Conservation (phyloP, 129 eudicot genomes). For the Solidago caesia region DNA sequence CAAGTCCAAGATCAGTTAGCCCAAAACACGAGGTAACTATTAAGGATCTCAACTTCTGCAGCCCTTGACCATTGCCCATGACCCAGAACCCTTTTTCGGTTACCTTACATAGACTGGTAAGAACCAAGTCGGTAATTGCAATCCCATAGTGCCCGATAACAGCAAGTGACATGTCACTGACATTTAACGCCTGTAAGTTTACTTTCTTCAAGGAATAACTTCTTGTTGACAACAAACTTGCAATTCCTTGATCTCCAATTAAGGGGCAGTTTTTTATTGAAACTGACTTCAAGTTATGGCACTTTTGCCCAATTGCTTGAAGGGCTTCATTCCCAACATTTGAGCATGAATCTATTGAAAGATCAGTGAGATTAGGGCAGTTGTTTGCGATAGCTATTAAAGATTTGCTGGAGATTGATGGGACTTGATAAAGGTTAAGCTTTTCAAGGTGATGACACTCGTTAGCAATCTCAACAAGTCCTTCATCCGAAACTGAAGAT, state of each 20-base stretch:
- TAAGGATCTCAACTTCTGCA: conserved; percentile 60
- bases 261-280: conserved; percentile 63
- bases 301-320: conserved; percentile 54
- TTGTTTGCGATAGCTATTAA: conserved; percentile 62
- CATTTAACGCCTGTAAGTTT: conserved; percentile 55
- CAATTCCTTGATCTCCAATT: conserved; percentile 76
- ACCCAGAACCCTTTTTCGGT: conserved; percentile 96
- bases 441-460: conserved; percentile 64
- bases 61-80: conserved; percentile 79
- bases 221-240: conserved; percentile 61
- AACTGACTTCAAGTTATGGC: conserved; percentile 60
- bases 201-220: conserved; percentile 46
- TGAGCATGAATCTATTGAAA: conserved; percentile 66
- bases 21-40: conserved; percentile 61
- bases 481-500: conserved; percentile 61
- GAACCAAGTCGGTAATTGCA: conserved; percentile 57
- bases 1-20: conserved; percentile 69
- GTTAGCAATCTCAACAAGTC: conserved; percentile 65
- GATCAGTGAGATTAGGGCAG: conserved; percentile 57
- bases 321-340: conserved; percentile 60
- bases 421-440: conserved; percentile 66
- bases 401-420: conserved; percentile 55
- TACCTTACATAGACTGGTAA: conserved; percentile 58
- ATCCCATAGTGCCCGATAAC: conserved; percentile 82
- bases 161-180: conserved; percentile 71